Base-by-base conservation (phyloP, 768 basidiomycete species). In the Paxillus ammoniavirescens region DNA sequence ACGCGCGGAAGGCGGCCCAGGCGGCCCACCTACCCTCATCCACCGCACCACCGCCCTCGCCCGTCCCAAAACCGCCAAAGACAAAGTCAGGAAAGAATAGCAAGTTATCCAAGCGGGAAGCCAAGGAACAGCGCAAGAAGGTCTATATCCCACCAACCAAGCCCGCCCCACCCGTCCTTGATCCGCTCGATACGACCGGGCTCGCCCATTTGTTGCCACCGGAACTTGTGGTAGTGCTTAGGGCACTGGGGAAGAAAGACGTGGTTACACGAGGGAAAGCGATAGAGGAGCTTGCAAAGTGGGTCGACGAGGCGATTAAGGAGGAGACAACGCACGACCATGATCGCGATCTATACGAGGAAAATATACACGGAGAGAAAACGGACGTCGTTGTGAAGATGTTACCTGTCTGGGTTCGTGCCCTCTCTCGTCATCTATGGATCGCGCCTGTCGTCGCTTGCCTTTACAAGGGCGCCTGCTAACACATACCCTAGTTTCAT, bases 351-450 rank as follows among this genome's bases (percentile, higher is more conserved):
- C 43, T 15, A 15, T 47, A 53, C 12, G 55, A 50, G 4, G 57
- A 50, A 8, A 31, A 47, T 13, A 17, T 8, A 1, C 10, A 15
- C 6, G 48, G 46, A 17, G 65, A 47, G 62, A 75, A 59, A 52
- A 21, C 46, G 18, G 56, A 38, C 12, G 64, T 71, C 15, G 59
- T 80, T 59, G 76, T 81, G 21, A 76, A 84, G 51, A 88, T 86
- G 76, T 61, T 95, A 31, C 93, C 93, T 4, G 93, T 96, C 52
- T 98, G 95, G 95, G 94, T 96, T 66, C 62, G 91, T 78, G 17
- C 17, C 13, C 21, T 21, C 8, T 33, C 12, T 53, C 14, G 46
- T 53, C 14, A 43, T 26, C 47, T 23, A 42, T 17, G 37, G 28
- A 40, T 49, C 43, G 12, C 28, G 21, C 46, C 50, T 38, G 40